Percentiles rank a stretch among this genome's conserved stretches.
Evolutionary conservation across 2,329 filamentous ascomycete species (phyloP).

Genomic region (Drechslerella stenobrocha): DNA sequence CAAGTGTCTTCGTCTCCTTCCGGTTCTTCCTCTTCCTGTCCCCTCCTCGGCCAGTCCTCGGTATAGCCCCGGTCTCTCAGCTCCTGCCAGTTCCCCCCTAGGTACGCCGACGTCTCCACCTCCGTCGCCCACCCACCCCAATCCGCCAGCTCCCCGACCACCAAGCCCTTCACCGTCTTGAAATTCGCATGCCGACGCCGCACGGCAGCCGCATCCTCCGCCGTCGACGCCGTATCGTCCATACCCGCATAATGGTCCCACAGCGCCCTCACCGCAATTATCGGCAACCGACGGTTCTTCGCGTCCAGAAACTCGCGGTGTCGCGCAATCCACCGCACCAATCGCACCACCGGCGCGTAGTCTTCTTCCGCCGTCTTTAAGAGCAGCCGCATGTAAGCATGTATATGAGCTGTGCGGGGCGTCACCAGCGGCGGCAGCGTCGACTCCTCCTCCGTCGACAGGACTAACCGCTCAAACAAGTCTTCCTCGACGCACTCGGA

Average conservation of each 20-base stretch:
- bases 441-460: constrained; percentile 4
- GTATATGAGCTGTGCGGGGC: constrained; percentile 30
- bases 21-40: background rate
- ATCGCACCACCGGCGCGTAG: constrained; percentile 20
- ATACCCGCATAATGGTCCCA: constrained; percentile 18
- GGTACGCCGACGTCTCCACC: constrained; percentile 38
- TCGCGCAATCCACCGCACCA: constrained; percentile 27
- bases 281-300: constrained; percentile 32
- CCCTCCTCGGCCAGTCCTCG: background rate
- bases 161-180: constrained; percentile 18
- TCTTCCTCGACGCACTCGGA: background rate
- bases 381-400: constrained; percentile 31
- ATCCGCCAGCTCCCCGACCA: constrained; percentile 15
- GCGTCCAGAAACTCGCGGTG: constrained; percentile 33
- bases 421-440: constrained; percentile 22
- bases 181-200: constrained; percentile 11
- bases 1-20: constrained; percentile 16
- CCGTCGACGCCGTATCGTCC: background rate
- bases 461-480: constrained; percentile 12
- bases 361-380: constrained; percentile 22
- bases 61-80: constrained; percentile 18
- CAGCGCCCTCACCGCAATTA: constrained; percentile 35
- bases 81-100: constrained; percentile 34
- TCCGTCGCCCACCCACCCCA: constrained; percentile 43
- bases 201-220: constrained; percentile 8